phyloP scores from a whole-genome alignment of 306 rosid genomes.

The Dicorynia guianensis region DNA sequence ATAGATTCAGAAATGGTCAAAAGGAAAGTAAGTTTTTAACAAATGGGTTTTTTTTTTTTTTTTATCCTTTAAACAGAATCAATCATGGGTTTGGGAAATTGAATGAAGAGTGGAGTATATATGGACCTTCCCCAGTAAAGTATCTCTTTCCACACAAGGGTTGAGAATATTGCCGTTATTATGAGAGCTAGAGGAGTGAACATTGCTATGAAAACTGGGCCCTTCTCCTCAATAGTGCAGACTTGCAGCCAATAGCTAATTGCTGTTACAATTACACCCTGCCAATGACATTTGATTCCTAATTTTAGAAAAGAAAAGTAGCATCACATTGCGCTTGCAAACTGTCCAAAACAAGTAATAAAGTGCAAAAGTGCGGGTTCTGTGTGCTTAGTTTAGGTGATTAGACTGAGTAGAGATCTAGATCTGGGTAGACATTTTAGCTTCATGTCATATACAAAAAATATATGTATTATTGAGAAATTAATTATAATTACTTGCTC shows the following conservation, averaged over 20 bases:
- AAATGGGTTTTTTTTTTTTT: too few species aligned
- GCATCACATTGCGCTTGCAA: neutral
- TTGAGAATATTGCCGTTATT: slow-evolving; percentile 77
- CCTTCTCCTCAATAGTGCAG: slow-evolving; percentile 80
- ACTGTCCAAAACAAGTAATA: neutral
- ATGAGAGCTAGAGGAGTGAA: slow-evolving; percentile 86
- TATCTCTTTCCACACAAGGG: slow-evolving; percentile 76
- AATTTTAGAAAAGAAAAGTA: neutral
- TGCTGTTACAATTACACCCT: slow-evolving; percentile 86
- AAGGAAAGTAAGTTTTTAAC: too few species aligned
- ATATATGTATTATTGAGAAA: too few species aligned
- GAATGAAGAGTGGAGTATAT: neutral
- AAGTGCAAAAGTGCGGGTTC: neutral
- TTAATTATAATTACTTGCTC: too few species aligned
- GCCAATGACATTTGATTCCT: slow-evolving; percentile 33
- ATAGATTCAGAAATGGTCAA: too few species aligned
- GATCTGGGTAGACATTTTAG: too few species aligned
- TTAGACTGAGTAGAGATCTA: too few species aligned
- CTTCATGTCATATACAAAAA: too few species aligned
- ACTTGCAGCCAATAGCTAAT: slow-evolving; percentile 91
- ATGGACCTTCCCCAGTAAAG: slow-evolving; percentile 79
- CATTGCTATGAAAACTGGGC: slow-evolving; percentile 87
- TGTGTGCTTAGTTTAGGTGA: too few species aligned
- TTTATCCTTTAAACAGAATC: too few species aligned
- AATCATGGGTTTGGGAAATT: neutral